A percentile compares a stretch with the other conserved stretches of the same genome.
Evolutionary conservation across 1,284 basidiomycete genomes (phyloP).

Genomic region (Naganishia sp.): DNA sequence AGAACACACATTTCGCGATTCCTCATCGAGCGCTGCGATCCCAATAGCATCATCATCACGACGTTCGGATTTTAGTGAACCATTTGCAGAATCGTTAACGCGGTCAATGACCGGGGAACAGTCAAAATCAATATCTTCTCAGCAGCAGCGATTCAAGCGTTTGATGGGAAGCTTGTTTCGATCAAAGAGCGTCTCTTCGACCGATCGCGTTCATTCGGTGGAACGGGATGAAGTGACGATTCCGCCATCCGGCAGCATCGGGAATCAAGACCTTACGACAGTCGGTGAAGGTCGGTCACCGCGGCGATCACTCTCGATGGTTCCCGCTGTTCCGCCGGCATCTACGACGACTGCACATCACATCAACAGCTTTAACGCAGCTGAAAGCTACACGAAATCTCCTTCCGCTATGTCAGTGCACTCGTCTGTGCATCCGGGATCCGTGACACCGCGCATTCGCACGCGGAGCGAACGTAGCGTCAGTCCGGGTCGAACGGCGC

Average conservation of each 20-base stretch:
- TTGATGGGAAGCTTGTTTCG: slow-evolving; percentile 28
- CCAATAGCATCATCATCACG: no score
- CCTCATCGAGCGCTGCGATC: no score
- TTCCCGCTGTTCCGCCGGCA: background rate
- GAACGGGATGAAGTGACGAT: background rate
- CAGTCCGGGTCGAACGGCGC: background rate
- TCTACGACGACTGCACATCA: background rate
- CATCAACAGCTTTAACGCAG: background rate
- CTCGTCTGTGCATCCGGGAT: slow-evolving; percentile 16
- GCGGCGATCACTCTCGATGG: slow-evolving; percentile 5
- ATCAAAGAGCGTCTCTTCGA: slow-evolving; percentile 18
- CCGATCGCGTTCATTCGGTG: no score
- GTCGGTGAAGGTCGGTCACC: background rate
- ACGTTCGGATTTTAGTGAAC: no score
- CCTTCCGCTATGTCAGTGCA: slow-evolving; percentile 5
- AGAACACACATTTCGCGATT: slow-evolving; percentile 1
- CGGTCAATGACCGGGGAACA: background rate
- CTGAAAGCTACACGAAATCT: background rate
- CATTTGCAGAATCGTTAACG: no score
- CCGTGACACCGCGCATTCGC: slow-evolving; percentile 23
- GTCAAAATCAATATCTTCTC: background rate
- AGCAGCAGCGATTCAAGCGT: slow-evolving; percentile 24
- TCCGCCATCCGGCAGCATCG: background rate
- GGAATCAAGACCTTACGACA: background rate
- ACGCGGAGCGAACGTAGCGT: slow-evolving; percentile 27